Conservation (phyloP, 192 early-diverging fungal species). For the Coemansia sp. region DNA sequence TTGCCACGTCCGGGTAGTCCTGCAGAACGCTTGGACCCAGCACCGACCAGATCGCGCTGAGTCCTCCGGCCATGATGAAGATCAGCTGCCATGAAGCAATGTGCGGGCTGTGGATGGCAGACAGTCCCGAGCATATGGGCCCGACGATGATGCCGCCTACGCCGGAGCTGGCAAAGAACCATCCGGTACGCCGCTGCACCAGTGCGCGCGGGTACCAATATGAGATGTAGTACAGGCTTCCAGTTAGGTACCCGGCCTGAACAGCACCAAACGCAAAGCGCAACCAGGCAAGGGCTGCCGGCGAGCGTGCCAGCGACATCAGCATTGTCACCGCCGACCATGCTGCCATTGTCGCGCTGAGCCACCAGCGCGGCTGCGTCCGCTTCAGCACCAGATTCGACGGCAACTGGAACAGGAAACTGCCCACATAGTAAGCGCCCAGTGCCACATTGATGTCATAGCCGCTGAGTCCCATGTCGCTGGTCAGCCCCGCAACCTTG, state of each 20-base stretch:
- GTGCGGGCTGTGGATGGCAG: conserved; percentile 3
- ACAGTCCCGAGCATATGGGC: conserved; percentile 35
- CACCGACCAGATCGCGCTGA: conserved; percentile 36
- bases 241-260: conserved; percentile 48
- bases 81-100: conserved; percentile 37
- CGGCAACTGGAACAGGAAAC: conserved; percentile 47
- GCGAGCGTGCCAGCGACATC: conserved; percentile 22
- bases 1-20: conserved; percentile 44
- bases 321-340: conserved; percentile 39
- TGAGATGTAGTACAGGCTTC: conserved; percentile 51
- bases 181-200: conserved; percentile 43
- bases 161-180: conserved; percentile 46
- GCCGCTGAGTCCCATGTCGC: conserved; percentile 29
- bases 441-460: conserved; percentile 39
- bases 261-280: conserved; percentile 48
- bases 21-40: conserved; percentile 29
- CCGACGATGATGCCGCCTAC: conserved; percentile 41
- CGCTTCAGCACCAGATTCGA: conserved; percentile 47
- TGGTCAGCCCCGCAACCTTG: conserved; percentile 38
- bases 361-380: conserved; percentile 35
- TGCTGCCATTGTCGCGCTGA: conserved; percentile 28
- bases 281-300: conserved; percentile 13
- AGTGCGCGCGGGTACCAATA: conserved; percentile 46
- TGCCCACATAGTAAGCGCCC: conserved; percentile 44
- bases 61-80: conserved; percentile 27